Conservation (phyloP, 768 basidiomycete species). For the Amanita muscaria region DNA sequence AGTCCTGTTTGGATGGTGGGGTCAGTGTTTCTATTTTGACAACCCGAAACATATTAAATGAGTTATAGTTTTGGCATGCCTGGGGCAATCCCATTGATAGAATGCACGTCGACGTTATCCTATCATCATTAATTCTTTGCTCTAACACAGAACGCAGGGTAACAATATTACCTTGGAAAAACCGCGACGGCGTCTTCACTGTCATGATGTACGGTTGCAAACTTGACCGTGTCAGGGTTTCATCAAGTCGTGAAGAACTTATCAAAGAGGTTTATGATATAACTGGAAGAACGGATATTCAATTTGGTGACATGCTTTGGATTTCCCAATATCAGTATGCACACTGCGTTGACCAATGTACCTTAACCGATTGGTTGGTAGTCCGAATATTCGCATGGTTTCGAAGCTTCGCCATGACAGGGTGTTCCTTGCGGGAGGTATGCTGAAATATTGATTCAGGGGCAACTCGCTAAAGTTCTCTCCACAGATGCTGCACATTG, state of each 20-base stretch:
- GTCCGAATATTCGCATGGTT: constrained; percentile 44
- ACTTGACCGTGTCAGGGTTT: neutral
- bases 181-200: neutral
- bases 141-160: too few species aligned
- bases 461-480: neutral
- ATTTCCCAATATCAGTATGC: constrained; percentile 15
- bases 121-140: too few species aligned
- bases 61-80: constrained; percentile 15
- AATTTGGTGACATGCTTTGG: constrained; percentile 20
- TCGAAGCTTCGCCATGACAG: constrained; percentile 31
- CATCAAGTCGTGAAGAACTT: constrained; percentile 7
- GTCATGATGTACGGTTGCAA: constrained; percentile 2
- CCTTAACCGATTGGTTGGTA: constrained; percentile 11
- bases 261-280: constrained; percentile 10
- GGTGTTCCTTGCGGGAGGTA: constrained; percentile 43
- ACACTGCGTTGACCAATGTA: neutral
- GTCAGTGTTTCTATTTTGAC: constrained; percentile 4
- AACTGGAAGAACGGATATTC: constrained; percentile 21
- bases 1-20: constrained; percentile 19
- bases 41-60: neutral
- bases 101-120: constrained; percentile 6
- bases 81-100: constrained; percentile 13
- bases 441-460: constrained; percentile 5
- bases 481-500: too few species aligned
- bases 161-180: too few species aligned